phyloP scores from a whole-genome alignment of 2,329 filamentous ascomycete genomes.

The Ceratocystis colombiana region DNA sequence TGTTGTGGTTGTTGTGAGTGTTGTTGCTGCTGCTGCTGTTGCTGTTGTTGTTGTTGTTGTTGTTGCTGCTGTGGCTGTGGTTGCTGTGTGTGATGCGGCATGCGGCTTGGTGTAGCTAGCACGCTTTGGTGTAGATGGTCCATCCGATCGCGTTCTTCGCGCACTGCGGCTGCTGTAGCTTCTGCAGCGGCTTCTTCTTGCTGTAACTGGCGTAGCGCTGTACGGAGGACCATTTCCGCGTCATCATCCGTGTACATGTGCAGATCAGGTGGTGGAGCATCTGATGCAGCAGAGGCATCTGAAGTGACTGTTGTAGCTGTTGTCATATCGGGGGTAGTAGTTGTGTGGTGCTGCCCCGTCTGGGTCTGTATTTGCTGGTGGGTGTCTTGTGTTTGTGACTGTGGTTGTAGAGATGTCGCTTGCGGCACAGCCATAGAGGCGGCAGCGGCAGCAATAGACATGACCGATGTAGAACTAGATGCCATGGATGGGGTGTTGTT shows the following conservation, averaged over 20 bases:
- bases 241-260: conserved; percentile 43
- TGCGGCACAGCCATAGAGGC: conserved; percentile 27
- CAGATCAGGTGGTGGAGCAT: conserved; percentile 27
- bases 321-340: conserved; percentile 13
- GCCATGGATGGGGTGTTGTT: neutral
- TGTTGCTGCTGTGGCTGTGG: conserved; percentile 7
- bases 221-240: conserved; percentile 49
- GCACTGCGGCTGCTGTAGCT: conserved; percentile 45
- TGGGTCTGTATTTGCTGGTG: neutral
- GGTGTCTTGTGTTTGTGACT: neutral
- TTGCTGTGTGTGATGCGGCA: conserved; percentile 5
- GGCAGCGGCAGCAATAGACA: conserved; percentile 25
- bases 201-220: conserved; percentile 49
- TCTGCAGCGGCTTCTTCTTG: conserved; percentile 50
- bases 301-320: conserved; percentile 17
- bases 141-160: conserved; percentile 43
- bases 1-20: neutral
- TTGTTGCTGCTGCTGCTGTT: neutral
- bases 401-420: conserved; percentile 10
- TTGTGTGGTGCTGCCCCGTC: conserved; percentile 18
- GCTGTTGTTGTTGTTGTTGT: neutral
- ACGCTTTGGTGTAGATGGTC: conserved; percentile 33
- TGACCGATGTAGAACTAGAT: conserved; percentile 6
- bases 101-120: conserved; percentile 27
- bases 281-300: conserved; percentile 26